Base-by-base conservation (phyloP, 148 eudicot species). In the Spergularia marina region DNA sequence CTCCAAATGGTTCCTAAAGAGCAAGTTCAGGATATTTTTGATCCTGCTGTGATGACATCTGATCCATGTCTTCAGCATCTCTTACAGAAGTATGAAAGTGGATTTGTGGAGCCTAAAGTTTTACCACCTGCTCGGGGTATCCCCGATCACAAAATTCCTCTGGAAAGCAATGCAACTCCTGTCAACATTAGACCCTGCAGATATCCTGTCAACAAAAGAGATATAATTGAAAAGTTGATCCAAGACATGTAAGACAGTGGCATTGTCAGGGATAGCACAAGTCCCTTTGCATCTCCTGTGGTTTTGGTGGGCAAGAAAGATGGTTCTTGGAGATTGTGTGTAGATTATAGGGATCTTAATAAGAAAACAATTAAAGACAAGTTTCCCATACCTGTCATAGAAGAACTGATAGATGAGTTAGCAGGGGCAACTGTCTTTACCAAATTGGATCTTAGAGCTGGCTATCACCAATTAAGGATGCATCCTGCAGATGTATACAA, bases 171-270 rank as follows among this genome's bases (percentile, higher is more conserved):
- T 2, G 11, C 23, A n/a, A n/a, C 0, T 18, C 58, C 40, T 1
- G 59, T 69, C 0, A 69, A 23, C 10, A 52, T 69, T 0, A 69
- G 72, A 13, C 36, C 72, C 4, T 69, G 51, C 5, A 9, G 72
- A 10, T 68, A 68, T 23, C 57, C 72, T 4, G 1, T 68, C 15
- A 12, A 21, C 6, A 53, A 68, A 44, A 68, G 39, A 8, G 72
- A 68, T 10, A 51, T 68, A 0, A 68, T 68, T 18, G 72, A 68
- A 17, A 3, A 12, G 3, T 51, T 68, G 30, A 17, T 49, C 4
- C 57, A 68, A 21, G 56, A 68, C 0, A 68, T 68, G 72, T 14
- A 51, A 10, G 57, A 68, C 13, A 49, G 10, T 6, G 72, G 72
- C 0, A 14, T 34, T 0, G 39, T 64, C 3, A 7, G n/a, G 10